Evolutionary conservation across 2,329 filamentous ascomycete species (phyloP).

Genomic region (Dactylellina parvicollis): DNA sequence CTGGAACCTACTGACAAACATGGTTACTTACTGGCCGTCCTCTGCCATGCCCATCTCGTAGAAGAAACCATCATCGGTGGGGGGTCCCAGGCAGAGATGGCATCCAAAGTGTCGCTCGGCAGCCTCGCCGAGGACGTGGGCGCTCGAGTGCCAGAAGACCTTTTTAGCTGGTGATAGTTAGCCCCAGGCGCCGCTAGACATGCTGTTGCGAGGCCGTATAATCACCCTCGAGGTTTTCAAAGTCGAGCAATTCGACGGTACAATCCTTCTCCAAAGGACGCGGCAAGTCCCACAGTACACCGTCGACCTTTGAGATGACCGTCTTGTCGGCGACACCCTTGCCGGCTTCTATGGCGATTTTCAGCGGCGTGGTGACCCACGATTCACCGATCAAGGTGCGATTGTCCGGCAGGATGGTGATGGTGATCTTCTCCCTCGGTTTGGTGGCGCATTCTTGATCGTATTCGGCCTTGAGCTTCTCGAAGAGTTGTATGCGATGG

Average conservation of each 20-base stretch:
- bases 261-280: slow-evolving; percentile 88
- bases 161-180: slow-evolving; percentile 73
- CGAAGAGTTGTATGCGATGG: slow-evolving; percentile 85
- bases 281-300: slow-evolving; percentile 90
- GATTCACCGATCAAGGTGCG: slow-evolving; percentile 60
- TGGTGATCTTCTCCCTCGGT: slow-evolving; percentile 41
- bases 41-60: slow-evolving; percentile 92
- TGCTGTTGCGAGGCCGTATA: slow-evolving; percentile 4
- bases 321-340: slow-evolving; percentile 87
- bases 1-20: slow-evolving; percentile 21
- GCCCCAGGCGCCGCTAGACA: slow-evolving; percentile 53
- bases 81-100: slow-evolving; percentile 91
- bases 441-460: slow-evolving; percentile 70
- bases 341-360: slow-evolving; percentile 80
- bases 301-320: slow-evolving; percentile 86
- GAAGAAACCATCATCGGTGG: slow-evolving; percentile 91
- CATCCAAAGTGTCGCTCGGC: slow-evolving; percentile 90
- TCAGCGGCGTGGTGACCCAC: slow-evolving; percentile 88
- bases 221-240: slow-evolving; percentile 68
- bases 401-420: slow-evolving; percentile 45
- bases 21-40: slow-evolving; percentile 62
- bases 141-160: slow-evolving; percentile 97
- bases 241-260: slow-evolving; percentile 83
- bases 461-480: slow-evolving; percentile 84
- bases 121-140: slow-evolving; percentile 94